Base-by-base conservation (phyloP, 1,139 yeast genomes). In the Pichia sp. region DNA sequence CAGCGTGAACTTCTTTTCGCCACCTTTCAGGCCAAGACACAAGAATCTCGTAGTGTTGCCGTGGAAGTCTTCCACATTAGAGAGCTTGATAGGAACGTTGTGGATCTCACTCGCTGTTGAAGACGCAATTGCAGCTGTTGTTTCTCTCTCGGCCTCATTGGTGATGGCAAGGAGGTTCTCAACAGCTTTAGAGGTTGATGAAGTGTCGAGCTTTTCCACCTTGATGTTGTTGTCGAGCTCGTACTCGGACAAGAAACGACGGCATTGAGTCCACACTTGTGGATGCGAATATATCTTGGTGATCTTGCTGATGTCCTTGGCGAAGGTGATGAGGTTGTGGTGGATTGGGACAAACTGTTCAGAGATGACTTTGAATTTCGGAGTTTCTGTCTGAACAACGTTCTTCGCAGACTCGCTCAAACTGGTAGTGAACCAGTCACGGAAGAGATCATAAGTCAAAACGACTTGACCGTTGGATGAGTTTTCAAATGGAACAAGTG, bases 261-360 rank as follows among this genome's bases (percentile, higher is more conserved):
- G 72, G 39, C 88, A 84, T 63, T 93, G 99, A 4, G 97, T 95
- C 99, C 99, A 93, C 0, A 90, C 99, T 63, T 93, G 99, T 4
- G 99, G 98, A 65, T 93, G 99, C 3, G 96, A 85, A 67, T 87
- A 87, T 22, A 93, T 75, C 34, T 75, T 77, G 15, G 68, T 67
- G 45, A 84, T 74, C 17, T 75, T 64, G 1, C 68, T 59, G 1
- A 81, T 57, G 30, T 71, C 71, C 17, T 62, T 63, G 3, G 77
- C 70, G 42, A 75, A 71, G 1, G 83, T 71, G 45, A 90, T 72
- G 44, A 91, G 69, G 62, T 85, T 83, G 67, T 93, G 98, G 51
- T 83, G 85, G 49, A 93, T 87, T 0, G 85, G 68, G 2, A 93
- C 97, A 61, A 79, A 85, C 56, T 87, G 91, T 58, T 89, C 96